phyloP scores from a whole-genome alignment of 345 rosid genomes.

The Mallotus nudiflorus region DNA sequence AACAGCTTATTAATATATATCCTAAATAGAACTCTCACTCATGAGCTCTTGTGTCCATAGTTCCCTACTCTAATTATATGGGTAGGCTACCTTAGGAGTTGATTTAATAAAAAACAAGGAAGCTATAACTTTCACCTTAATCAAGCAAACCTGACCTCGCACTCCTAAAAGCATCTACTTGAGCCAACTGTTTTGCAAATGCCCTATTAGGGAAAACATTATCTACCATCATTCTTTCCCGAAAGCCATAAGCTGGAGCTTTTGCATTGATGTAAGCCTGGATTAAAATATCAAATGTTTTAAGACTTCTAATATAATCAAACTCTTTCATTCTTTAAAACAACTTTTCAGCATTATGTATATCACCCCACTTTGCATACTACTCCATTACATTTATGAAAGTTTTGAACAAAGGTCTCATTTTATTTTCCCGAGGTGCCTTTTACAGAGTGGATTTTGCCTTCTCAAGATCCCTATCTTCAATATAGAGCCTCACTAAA shows the following conservation, averaged over 20 bases:
- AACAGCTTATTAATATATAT: too few relatives aligned
- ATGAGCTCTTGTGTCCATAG: too few relatives aligned
- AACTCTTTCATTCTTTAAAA: constrained; percentile 11
- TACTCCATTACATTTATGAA: constrained; percentile 12
- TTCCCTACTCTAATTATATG: too few relatives aligned
- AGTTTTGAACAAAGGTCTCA: constrained; percentile 9
- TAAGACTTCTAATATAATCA: not conserved
- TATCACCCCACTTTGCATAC: constrained; percentile 26
- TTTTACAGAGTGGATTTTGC: constrained; percentile 11
- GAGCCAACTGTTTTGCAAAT: constrained; percentile 43
- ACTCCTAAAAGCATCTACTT: constrained; percentile 60
- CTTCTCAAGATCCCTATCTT: constrained; percentile 22
- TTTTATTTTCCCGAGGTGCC: not conserved
- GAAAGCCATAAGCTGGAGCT: constrained; percentile 68
- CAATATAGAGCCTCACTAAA: constrained; percentile 22
- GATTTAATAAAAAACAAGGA: too few relatives aligned
- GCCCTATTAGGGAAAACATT: constrained; percentile 58
- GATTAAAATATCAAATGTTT: constrained; percentile 9
- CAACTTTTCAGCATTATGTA: constrained; percentile 19
- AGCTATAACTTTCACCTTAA: too few relatives aligned
- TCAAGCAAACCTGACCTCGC: constrained; percentile 58
- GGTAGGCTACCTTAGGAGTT: too few relatives aligned
- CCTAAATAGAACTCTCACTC: too few relatives aligned
- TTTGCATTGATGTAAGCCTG: constrained; percentile 28
- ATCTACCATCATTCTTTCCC: constrained; percentile 80